Conservation (phyloP, 106 monocot species). For the Cymbidium sinense region DNA sequence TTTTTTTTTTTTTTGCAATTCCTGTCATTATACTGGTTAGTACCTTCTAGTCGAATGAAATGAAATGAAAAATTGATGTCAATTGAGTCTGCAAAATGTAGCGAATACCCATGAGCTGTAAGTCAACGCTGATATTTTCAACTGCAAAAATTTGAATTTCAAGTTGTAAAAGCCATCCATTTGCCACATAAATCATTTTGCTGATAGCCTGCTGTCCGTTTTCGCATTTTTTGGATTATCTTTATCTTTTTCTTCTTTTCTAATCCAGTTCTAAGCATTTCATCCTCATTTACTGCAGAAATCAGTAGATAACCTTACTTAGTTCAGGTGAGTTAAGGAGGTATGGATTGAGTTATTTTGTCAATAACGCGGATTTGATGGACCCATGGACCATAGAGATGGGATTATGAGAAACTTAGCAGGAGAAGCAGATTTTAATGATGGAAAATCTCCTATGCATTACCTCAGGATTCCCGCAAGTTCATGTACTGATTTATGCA, state of each 20-base stretch:
- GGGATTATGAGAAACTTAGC: neutral
- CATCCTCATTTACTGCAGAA: neutral
- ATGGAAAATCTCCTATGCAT: neutral
- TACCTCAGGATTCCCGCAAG: constrained; percentile 51
- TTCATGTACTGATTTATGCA: constrained; percentile 80
- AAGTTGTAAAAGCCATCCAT: neutral
- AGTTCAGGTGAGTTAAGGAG: neutral
- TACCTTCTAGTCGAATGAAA: neutral
- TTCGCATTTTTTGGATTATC: neutral
- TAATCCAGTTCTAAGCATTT: neutral
- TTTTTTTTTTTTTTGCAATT: too few species aligned
- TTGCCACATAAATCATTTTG: neutral
- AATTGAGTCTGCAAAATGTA: neutral
- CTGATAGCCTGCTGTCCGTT: neutral
- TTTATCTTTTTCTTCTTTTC: neutral
- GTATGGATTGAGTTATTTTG: neutral
- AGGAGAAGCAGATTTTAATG: neutral
- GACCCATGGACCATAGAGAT: neutral
- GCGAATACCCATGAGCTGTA: neutral
- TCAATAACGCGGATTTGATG: neutral
- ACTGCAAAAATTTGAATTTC: neutral
- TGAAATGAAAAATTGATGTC: neutral
- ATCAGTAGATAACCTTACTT: neutral
- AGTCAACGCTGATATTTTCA: neutral
- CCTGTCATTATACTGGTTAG: too few species aligned